Evolutionary conservation across 148 eudicot genomes (phyloP).

Genomic region (Polygonum aviculare): DNA sequence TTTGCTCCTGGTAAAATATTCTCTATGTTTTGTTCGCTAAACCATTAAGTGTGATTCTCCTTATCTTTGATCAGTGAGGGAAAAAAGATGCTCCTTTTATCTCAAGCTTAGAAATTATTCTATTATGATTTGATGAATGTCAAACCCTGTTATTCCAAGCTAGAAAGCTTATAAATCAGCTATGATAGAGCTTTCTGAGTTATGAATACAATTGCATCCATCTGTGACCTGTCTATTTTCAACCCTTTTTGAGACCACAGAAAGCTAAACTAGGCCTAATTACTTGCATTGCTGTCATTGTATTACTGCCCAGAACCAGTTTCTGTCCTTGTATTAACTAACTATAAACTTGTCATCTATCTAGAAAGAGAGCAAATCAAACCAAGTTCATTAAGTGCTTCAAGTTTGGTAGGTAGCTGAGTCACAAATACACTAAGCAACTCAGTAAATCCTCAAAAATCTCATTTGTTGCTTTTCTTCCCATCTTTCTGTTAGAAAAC

Average conservation of each 20-base stretch:
- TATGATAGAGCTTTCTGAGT: not conserved
- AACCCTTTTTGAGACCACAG: not conserved
- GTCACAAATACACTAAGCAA: not conserved
- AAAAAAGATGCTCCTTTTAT: not conserved
- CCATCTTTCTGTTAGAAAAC: not conserved
- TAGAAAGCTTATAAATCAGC: not conserved
- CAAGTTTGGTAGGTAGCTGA: conserved; percentile 3
- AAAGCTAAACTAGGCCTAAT: not conserved
- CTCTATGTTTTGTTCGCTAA: not conserved
- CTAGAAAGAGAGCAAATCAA: not conserved
- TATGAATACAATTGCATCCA: not conserved
- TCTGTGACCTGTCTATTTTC: not conserved
- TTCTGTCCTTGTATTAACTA: not conserved
- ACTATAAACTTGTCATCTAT: not conserved
- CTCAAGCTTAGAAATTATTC: not conserved
- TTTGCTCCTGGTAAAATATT: not conserved
- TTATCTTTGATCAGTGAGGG: not conserved
- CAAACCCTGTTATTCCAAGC: not conserved
- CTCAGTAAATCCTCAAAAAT: not conserved
- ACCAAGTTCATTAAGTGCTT: not conserved
- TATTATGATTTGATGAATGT: not conserved
- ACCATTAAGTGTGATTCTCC: conserved; percentile 5
- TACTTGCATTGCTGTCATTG: not conserved
- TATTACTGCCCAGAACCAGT: not conserved
- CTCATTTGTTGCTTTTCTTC: not conserved